Evolutionary conservation across 2,329 filamentous ascomycete genomes (phyloP).

Genomic region (Scortechinia acanthostroma): DNA sequence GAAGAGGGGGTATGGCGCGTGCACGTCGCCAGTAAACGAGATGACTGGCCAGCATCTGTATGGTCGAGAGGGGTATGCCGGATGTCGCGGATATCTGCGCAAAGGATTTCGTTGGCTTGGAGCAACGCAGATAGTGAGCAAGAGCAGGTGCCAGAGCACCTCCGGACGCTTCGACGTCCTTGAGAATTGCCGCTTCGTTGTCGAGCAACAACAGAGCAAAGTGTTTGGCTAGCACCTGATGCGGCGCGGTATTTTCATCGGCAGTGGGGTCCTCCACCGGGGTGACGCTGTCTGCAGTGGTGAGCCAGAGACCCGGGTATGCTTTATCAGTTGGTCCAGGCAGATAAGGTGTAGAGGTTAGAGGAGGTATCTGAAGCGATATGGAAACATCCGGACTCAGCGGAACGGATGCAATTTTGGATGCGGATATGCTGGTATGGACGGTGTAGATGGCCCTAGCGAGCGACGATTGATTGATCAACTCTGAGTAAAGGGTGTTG

Average conservation of each 20-base stretch:
- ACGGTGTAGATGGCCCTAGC: conserved; percentile 50
- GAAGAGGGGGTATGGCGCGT: conserved; percentile 53
- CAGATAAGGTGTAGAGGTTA: not conserved
- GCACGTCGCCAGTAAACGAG: conserved; percentile 64
- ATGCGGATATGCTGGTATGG: conserved; percentile 48
- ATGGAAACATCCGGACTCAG: conserved; percentile 25
- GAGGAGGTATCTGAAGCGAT: conserved; percentile 1
- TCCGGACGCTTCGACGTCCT: conserved; percentile 33
- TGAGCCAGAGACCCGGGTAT: not conserved
- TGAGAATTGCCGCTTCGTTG: conserved; percentile 33
- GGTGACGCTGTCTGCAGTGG: conserved; percentile 14
- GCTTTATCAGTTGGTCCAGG: not conserved
- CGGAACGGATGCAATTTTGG: conserved; percentile 51
- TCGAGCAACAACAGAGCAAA: conserved; percentile 55
- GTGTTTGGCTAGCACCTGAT: conserved; percentile 43
- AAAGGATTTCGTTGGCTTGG: conserved; percentile 16
- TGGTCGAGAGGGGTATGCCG: conserved; percentile 46
- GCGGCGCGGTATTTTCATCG: conserved; percentile 33
- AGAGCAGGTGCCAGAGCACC: conserved; percentile 40
- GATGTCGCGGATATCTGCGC: conserved; percentile 32
- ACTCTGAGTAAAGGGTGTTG: conserved; percentile 26
- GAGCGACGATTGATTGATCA: conserved; percentile 41
- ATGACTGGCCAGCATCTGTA: conserved; percentile 55
- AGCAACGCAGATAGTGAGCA: conserved; percentile 45
- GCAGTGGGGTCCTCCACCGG: conserved; percentile 50